These are phyloP conservation scores for Lepidium campestre DNA, from an alignment of 441 rosid species.

Conservation along the genomic window DNA sequence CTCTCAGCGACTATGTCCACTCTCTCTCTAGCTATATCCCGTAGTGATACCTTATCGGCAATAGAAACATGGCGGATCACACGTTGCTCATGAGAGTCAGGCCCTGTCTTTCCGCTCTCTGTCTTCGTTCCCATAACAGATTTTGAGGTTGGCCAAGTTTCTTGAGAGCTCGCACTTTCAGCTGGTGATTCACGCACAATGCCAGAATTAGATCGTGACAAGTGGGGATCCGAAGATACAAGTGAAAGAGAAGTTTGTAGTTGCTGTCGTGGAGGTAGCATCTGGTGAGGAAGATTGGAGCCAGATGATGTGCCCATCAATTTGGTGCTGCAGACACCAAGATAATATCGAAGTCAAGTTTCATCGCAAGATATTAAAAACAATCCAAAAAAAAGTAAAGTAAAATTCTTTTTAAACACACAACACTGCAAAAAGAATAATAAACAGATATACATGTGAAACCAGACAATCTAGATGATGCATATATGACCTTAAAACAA, in stretches of 20 bases:
- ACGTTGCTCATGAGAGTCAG: constrained; percentile 60
- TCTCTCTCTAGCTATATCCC: constrained; percentile 80
- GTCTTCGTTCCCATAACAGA: constrained; percentile 49
- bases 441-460: background rate
- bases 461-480: background rate
- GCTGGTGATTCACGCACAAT: constrained; percentile 82
- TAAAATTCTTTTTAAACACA: background rate
- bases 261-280: constrained; percentile 93
- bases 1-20: constrained; percentile 72
- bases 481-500: background rate
- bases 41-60: constrained; percentile 67
- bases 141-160: constrained; percentile 86
- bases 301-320: constrained; percentile 88
- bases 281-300: constrained; percentile 66
- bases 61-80: constrained; percentile 58
- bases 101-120: constrained; percentile 65
- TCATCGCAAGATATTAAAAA: background rate
- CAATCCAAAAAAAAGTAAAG: background rate
- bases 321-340: constrained; percentile 23
- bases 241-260: constrained; percentile 62
- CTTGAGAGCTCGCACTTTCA: constrained; percentile 94
- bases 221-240: constrained; percentile 55
- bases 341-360: background rate
- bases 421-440: background rate
- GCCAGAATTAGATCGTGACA: constrained; percentile 66